Conservation (phyloP, 768 basidiomycete genomes). For the Lactifluus pinguis region DNA sequence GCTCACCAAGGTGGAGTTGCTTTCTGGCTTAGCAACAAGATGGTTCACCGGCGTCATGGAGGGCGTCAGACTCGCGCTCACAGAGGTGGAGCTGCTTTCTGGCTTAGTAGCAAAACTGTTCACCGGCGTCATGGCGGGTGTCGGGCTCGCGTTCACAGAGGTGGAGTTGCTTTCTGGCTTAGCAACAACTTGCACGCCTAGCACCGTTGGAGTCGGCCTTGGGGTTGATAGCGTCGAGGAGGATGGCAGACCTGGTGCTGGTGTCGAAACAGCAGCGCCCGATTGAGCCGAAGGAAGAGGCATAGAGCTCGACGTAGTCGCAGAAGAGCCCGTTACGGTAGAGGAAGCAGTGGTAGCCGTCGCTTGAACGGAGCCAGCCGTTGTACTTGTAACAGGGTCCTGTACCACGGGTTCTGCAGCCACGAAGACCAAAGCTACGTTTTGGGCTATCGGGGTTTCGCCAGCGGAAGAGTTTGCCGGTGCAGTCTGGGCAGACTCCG, state of each 20-base stretch:
- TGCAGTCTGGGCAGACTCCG: not conserved
- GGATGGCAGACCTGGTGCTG: not conserved
- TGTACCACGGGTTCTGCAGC: slow-evolving; percentile 30
- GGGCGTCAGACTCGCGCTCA: too few relatives aligned
- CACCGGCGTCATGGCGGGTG: too few relatives aligned
- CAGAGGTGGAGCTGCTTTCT: not conserved
- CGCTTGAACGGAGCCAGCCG: not conserved
- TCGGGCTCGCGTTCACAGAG: not conserved
- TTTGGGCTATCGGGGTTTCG: slow-evolving; percentile 25
- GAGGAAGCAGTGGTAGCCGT: not conserved
- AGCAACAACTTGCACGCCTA: slow-evolving; percentile 10
- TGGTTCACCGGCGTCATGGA: too few relatives aligned
- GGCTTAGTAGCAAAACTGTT: too few relatives aligned
- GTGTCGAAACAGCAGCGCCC: not conserved
- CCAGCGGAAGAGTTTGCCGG: slow-evolving; percentile 17
- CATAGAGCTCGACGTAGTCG: not conserved
- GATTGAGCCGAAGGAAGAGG: not conserved
- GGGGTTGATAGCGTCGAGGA: not conserved
- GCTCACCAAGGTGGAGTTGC: too few relatives aligned
- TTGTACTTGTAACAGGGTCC: not conserved
- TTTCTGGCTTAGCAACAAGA: too few relatives aligned
- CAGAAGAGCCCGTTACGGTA: not conserved
- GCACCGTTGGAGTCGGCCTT: not conserved
- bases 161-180: not conserved
- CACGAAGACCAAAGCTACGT: slow-evolving; percentile 47